Evolutionary conservation across 768 basidiomycete species (phyloP), one percentile per base, ranked within the genome.

Genomic region (Mycena belliarum): DNA sequence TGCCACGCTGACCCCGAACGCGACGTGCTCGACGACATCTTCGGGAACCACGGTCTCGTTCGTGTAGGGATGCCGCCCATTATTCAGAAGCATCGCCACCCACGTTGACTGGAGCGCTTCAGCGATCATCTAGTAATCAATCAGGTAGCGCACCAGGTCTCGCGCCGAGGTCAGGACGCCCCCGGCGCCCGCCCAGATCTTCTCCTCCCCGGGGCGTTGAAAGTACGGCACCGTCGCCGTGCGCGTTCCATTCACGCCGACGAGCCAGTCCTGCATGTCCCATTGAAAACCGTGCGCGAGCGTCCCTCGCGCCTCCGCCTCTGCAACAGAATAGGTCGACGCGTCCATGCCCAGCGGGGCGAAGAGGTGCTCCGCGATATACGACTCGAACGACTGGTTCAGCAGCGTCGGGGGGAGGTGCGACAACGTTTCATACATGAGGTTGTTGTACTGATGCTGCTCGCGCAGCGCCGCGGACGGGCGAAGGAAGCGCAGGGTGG

Each of bases 401-500:
- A 78, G 69, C 21, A 79, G 68, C 1, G 73, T 60, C 15, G 64
- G 60, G 0, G 75, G 73, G 10, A 81, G 73, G 56, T 75, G 71
- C 5, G 76, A 77, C 0, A 79, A 63, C 1, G 74, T 70, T 54
- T 74, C 73, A 54, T 75, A 79, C 77, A 78, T 78, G 52, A 79
- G 66, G 57, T 80, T 78, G 65, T 76, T 79, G 61, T 79, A 80
- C 51, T 78, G 77, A 53, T 76, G 78, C 10, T 73, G 75, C 51
- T 76, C 71, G 6, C 79, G 66, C 50, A 75, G 69, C 28, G 70
- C 69, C 2, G 79, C 74, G 18, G 78, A 78, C 1, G 76, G 74
- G 11, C 73, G 69, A 14, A 79, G 69, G 61, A 75, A 66, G 9
- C 70, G 72, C 32, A 79, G 43, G 6, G 68, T 73, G 11, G 69